Conservation (phyloP, 768 basidiomycete genomes). For the Tricholomella constricta region DNA sequence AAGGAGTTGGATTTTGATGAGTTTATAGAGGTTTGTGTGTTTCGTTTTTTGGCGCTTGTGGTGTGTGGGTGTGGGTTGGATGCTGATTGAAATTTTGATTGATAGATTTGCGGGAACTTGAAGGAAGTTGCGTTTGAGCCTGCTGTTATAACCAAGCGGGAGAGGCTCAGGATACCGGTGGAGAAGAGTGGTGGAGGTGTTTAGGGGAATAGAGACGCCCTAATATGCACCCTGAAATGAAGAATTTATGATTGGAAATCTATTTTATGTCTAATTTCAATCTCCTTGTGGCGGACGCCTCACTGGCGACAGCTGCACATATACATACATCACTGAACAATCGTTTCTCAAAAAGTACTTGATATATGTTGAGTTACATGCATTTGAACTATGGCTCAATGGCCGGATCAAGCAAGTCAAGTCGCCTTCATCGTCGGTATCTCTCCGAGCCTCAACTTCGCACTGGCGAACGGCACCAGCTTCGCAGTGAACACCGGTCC, state of each 20-base stretch:
- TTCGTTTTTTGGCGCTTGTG: too few species aligned
- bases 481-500: slow-evolving; percentile 35
- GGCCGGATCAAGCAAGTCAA: too few species aligned
- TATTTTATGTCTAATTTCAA: too few species aligned
- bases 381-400: too few species aligned
- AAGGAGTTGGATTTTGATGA: slow-evolving; percentile 75
- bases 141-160: slow-evolving; percentile 19
- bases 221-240: too few species aligned
- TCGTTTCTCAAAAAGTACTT: too few species aligned
- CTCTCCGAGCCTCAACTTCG: slow-evolving; percentile 41
- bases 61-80: slow-evolving; percentile 5
- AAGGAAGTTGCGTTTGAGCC: slow-evolving; percentile 63
- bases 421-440: slow-evolving; percentile 35
- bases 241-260: too few species aligned
- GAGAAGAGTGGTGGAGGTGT: slow-evolving; percentile 60
- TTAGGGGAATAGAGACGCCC: slow-evolving; percentile 20
- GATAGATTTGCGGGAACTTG: slow-evolving; percentile 70
- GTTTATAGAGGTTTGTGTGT: slow-evolving; percentile 75
- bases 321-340: too few species aligned
- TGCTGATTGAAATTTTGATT: not conserved
- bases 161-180: slow-evolving; percentile 48
- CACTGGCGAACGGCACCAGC: slow-evolving; percentile 41
- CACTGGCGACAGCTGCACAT: too few species aligned
- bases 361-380: too few species aligned
- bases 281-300: too few species aligned